phyloP scores from a whole-genome alignment of 108 stramenopile genomes.

The Skeletonema menzelii region DNA sequence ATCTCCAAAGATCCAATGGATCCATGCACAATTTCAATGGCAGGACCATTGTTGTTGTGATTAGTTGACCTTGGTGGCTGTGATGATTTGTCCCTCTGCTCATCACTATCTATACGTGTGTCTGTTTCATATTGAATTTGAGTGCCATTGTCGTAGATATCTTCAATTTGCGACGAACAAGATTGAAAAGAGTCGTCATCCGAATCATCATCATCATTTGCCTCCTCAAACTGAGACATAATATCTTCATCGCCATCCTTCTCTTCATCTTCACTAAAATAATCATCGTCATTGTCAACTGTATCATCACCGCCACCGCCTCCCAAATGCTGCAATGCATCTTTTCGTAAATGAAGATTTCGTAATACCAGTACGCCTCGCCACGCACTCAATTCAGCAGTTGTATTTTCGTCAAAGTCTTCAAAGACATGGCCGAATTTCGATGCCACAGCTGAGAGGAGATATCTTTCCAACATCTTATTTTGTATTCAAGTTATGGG shows the following conservation, averaged over 20 bases:
- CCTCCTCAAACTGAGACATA: background rate
- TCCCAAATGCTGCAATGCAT: slow-evolving; percentile 52
- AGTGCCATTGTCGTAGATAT: background rate
- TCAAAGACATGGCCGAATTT: slow-evolving; percentile 71
- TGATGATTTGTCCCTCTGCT: slow-evolving; percentile 1
- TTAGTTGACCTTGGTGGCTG: background rate
- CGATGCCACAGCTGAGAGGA: slow-evolving; percentile 57
- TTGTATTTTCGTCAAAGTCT: slow-evolving; percentile 50
- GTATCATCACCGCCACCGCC: slow-evolving; percentile 9
- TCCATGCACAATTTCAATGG: slow-evolving; percentile 62
- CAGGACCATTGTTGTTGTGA: slow-evolving; percentile 19
- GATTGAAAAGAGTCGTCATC: slow-evolving; percentile 24
- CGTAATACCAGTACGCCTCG: slow-evolving; percentile 61
- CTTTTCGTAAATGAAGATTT: slow-evolving; percentile 51
- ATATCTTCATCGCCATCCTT: background rate
- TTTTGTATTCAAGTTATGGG: no score
- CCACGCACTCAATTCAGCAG: slow-evolving; percentile 67
- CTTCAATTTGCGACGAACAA: slow-evolving; percentile 14
- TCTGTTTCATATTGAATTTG: background rate
- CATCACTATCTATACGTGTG: background rate
- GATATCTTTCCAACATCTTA: slow-evolving; percentile 69
- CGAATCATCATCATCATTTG: slow-evolving; percentile 9
- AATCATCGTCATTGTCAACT: slow-evolving; percentile 4
- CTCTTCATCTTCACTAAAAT: slow-evolving; percentile 2
- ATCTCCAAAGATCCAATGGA: slow-evolving; percentile 61